phyloP scores from a whole-genome alignment of 768 basidiomycete species.

The Boletus rufocinnamomeus region DNA sequence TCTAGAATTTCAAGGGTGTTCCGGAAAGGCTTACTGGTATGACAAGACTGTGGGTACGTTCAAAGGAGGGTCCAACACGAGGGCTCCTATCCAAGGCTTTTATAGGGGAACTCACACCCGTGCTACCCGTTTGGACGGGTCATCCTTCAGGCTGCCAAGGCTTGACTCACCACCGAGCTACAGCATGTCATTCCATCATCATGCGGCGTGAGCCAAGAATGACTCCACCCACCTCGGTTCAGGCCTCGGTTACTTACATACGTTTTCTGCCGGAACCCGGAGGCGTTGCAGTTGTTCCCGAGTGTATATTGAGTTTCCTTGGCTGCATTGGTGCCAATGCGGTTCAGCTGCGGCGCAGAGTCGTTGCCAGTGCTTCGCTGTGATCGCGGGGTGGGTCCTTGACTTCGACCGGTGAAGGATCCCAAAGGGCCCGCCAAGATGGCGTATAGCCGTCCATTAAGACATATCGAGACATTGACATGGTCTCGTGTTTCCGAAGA shows the following conservation, averaged over 20 bases:
- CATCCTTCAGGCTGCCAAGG: background rate
- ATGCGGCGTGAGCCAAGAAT: background rate
- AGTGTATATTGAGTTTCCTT: background rate
- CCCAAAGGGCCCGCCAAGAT: background rate
- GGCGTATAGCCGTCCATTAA: constrained; percentile 2
- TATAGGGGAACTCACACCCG: constrained; percentile 8
- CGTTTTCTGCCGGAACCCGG: background rate
- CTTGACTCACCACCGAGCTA: constrained; percentile 15
- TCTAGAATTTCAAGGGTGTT: background rate
- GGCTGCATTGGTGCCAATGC: background rate
- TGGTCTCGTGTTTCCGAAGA: constrained; percentile 3
- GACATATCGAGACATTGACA: background rate
- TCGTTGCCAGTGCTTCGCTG: background rate
- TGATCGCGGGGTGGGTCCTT: background rate
- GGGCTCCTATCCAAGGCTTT: background rate
- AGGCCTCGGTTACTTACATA: background rate
- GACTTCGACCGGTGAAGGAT: background rate
- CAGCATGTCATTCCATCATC: constrained; percentile 10
- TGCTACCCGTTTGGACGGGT: background rate
- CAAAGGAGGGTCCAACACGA: background rate
- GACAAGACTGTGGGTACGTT: background rate
- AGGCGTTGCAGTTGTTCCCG: background rate
- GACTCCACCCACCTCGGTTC: constrained; percentile 9
- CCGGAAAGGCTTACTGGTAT: constrained; percentile 9
- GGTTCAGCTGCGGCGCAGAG: background rate